Evolutionary conservation across 441 rosid species (phyloP).

Genomic region (Euphorbia schlechtendalii): DNA sequence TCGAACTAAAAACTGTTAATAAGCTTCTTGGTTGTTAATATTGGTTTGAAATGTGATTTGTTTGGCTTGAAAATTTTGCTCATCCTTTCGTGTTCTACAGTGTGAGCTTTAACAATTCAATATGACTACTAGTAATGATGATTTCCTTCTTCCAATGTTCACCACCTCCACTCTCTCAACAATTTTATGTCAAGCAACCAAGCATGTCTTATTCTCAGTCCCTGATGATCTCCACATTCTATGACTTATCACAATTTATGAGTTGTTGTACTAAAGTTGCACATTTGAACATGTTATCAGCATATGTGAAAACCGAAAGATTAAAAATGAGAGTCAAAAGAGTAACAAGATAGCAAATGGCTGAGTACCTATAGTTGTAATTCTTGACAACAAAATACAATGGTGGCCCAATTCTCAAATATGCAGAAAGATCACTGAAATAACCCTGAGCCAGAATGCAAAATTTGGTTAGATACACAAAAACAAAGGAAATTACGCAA

Average conservation of each 20-base stretch:
- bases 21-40: not conserved
- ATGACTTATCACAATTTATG: not conserved
- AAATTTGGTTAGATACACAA: slow-evolving; percentile 3
- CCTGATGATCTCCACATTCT: not conserved
- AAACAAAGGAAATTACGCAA: slow-evolving; percentile 8
- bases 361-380: slow-evolving; percentile 67
- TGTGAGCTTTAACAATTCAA: not conserved
- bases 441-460: slow-evolving; percentile 55
- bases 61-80: not conserved
- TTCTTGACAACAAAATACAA: slow-evolving; percentile 83
- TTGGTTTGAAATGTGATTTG: not conserved
- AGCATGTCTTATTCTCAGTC: not conserved
- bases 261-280: not conserved
- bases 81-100: not conserved
- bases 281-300: not conserved
- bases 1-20: not conserved
- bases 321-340: not conserved
- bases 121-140: not conserved
- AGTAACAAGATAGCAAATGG: not conserved
- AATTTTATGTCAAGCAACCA: not conserved
- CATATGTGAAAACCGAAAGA: not conserved
- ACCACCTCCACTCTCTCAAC: not conserved
- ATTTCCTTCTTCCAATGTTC: not conserved
- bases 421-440: slow-evolving; percentile 62
- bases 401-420: slow-evolving; percentile 90